Base-by-base conservation (phyloP, 2,329 filamentous ascomycete species). In the Trichoderma sp. region DNA sequence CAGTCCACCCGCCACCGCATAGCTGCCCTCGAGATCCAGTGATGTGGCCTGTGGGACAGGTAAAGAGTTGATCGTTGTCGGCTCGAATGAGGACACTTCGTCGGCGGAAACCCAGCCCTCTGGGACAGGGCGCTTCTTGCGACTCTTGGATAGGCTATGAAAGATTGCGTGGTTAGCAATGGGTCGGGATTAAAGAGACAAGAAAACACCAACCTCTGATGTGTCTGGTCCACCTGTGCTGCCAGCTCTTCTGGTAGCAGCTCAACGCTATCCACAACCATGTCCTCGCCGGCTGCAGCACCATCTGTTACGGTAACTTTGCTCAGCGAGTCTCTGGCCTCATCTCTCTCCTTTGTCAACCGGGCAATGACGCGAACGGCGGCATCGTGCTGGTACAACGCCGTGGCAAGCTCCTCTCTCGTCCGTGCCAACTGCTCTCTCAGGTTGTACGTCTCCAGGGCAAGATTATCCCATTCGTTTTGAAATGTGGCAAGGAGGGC, bases 391-490 rank as follows among this genome's bases (percentile, higher is more conserved):
- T 98, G 95, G 81, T 99, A 99, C 29, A 99, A 86, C 0, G 96
- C 93, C 1, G 93, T 96, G 68, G 93, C 93, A 68, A 99, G 88
- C 83, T 99, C 96, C 82, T 97, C 94, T 73, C 95, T 87, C 53
- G 94, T 97, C 78, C 97, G 92, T 63, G 91, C 87, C 71, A 99
- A 85, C 78, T 97, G 93, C 80, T 97, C 92, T 82, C 92, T 91
- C 70, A 98, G 83, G 74, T 93, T 96, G 80, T 94, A 97, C 62
- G 93, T 92, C 82, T 99, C 96, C 43, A 98, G 85, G 14, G 95
- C 93, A 56, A 97, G 83, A 10, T 94, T 91, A 79, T 99, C 96
- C 96, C 96, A 99, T 85, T 99, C 96, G 80, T 97, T 97, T 80
- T 99, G 96, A 80, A 99, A 98, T 49, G 94, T 92, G 61, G 93